Conservation (phyloP, 495 filamentous ascomycete genomes). For the Lepraria neglecta region DNA sequence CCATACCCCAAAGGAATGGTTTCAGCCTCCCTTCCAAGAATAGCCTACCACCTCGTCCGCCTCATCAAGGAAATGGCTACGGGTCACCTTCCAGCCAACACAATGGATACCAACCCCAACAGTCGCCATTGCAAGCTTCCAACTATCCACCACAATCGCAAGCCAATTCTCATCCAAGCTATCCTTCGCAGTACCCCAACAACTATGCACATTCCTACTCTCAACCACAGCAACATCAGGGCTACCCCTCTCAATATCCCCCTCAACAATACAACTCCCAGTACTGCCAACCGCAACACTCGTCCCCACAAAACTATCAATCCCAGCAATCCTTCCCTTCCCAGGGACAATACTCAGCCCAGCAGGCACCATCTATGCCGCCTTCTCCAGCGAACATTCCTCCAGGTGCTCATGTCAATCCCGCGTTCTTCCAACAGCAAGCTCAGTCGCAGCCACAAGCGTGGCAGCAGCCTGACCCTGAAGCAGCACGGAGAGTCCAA, state of each 20-base stretch:
- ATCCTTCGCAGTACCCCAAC: slow-evolving; percentile 23
- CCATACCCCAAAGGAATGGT: slow-evolving; percentile 25
- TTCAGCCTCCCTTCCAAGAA: slow-evolving; percentile 13
- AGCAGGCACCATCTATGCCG: slow-evolving; percentile 32
- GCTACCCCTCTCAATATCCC: slow-evolving; percentile 19
- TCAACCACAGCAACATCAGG: slow-evolving; percentile 31
- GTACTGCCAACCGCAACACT: slow-evolving; percentile 26
- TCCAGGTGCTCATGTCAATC: slow-evolving; percentile 58
- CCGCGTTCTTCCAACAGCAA: slow-evolving; percentile 54
- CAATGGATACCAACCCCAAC: slow-evolving; percentile 25
- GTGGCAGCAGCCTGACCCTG: slow-evolving; percentile 33
- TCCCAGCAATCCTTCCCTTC: slow-evolving; percentile 15
- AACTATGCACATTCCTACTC: slow-evolving; percentile 22
- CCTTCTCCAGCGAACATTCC: slow-evolving; percentile 33
- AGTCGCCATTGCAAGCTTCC: slow-evolving; percentile 30
- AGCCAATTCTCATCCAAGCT: slow-evolving; percentile 10
- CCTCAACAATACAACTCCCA: slow-evolving; percentile 31
- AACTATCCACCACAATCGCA: slow-evolving; percentile 25
- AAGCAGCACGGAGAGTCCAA: slow-evolving; percentile 31
- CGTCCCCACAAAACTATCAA: slow-evolving; percentile 28
- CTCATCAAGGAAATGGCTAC: slow-evolving; percentile 21
- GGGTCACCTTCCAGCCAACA: slow-evolving; percentile 26
- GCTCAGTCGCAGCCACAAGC: slow-evolving; percentile 37
- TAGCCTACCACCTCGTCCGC: slow-evolving; percentile 20
- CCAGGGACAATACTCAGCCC: slow-evolving; percentile 31